Base-by-base conservation (phyloP, 768 basidiomycete species). In the Phallus indusiatus region DNA sequence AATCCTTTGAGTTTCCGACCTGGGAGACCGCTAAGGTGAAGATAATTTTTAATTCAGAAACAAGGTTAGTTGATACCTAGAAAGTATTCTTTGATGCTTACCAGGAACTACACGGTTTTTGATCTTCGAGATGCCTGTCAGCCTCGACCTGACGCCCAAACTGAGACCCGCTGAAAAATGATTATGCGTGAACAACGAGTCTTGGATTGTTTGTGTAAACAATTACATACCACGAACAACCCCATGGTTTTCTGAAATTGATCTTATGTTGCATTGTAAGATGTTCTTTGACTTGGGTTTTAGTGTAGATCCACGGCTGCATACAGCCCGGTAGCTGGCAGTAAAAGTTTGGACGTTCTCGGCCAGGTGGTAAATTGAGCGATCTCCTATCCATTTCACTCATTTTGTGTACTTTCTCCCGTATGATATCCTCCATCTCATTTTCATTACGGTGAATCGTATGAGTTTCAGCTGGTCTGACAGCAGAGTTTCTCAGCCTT, bases 1-100 rank as follows among this genome's bases (percentile, higher is more conserved):
- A 14, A n/a, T 14, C 57, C 36, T 36, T 59, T 59, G 24, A 33
- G 17, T 28, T 59, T 59, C 14, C 57, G 57, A 18, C 57, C 57
- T 20, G 56, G 34, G 21, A 48, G 18, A 21, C 18, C 49, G 48
- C 8, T 20, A 46, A 18, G 18, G 10, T 51, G 12, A 59, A 47
- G 12, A 42, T 10, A 42, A 42, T 2, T 42, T 11, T 2, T 2
- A 10, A 42, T 10, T 33, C n/a, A n/a, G n/a, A n/a, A n/a, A n/a
- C n/a, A n/a, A n/a, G n/a, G n/a, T n/a, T n/a, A n/a, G n/a, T n/a
- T 20, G 34, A 20, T 20, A 36, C 2, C 5, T 5, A 4, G 14
- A 17, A 24, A 54, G 53, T 24, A n/a, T n/a, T n/a, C n/a, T 11
- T 10, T 16, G 28, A 17, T 33, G 34, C 57, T 7, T n/a, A 59